Percentiles rank a stretch among this genome's conserved stretches.
These are phyloP conservation scores for Leishmania aethiopica DNA, from an alignment of 208 protist genomes.

Conservation along the genomic window DNA sequence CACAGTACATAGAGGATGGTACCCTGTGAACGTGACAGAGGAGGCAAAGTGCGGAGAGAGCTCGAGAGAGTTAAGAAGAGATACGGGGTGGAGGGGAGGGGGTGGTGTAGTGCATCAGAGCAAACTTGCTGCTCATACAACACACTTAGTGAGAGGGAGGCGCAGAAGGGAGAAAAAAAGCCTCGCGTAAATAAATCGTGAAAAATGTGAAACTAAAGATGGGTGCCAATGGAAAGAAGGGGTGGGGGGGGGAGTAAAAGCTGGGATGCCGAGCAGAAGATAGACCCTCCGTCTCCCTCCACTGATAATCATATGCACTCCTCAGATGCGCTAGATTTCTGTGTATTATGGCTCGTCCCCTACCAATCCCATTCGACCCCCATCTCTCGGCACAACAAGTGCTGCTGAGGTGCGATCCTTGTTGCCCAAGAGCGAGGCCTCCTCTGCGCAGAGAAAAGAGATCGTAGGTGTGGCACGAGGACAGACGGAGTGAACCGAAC, in stretches of 20 bases:
- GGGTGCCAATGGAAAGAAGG: neutral
- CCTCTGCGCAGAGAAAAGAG: neutral
- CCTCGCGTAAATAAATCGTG: neutral
- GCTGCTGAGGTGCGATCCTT: neutral
- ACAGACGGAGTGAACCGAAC: too few species aligned
- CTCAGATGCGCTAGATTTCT: neutral
- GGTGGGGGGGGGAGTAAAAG: neutral
- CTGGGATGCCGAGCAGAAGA: neutral
- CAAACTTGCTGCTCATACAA: neutral
- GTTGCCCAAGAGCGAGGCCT: neutral
- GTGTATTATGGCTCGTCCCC: neutral
- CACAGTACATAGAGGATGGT: neutral
- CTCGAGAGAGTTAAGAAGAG: neutral
- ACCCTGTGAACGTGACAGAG: neutral
- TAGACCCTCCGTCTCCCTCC: neutral
- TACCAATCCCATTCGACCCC: neutral
- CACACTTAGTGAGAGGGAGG: neutral
- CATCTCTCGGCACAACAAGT: neutral
- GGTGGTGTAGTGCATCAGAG: neutral
- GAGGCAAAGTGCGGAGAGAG: neutral
- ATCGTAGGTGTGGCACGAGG: neutral
- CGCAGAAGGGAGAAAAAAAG: neutral
- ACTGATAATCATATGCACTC: neutral
- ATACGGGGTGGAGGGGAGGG: neutral
- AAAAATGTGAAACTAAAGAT: neutral